Conservation (phyloP, 805 yeast genomes). For the Candida ascalaphidarum region DNA sequence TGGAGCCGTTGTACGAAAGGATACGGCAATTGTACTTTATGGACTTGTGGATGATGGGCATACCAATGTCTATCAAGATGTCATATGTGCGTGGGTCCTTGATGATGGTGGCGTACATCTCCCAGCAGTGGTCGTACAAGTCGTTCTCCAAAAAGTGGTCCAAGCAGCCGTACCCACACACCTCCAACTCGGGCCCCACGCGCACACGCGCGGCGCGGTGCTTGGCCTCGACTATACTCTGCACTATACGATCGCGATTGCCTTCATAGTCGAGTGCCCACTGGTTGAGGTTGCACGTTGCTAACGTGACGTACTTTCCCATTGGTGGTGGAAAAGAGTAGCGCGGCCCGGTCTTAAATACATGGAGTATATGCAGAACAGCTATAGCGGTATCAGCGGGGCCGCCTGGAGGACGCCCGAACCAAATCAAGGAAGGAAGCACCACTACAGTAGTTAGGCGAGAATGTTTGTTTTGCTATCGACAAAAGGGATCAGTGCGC, state of each 20-base stretch:
- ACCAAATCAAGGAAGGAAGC: too few relatives aligned
- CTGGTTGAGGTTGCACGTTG: slow-evolving; percentile 93
- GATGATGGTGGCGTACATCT: slow-evolving; percentile 76
- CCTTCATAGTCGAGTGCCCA: slow-evolving; percentile 99
- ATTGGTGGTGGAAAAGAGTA: slow-evolving; percentile 22
- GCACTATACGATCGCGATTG: slow-evolving; percentile 82
- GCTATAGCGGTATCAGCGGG: too few relatives aligned
- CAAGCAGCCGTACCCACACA: slow-evolving; percentile 89
- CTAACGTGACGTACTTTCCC: slow-evolving; percentile 84
- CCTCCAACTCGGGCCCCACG: slow-evolving; percentile 95
- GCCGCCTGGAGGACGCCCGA: too few relatives aligned
- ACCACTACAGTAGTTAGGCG: too few relatives aligned
- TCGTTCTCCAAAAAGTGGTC: slow-evolving; percentile 94
- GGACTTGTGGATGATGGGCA: slow-evolving; percentile 85
- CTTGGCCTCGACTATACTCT: slow-evolving; percentile 75
- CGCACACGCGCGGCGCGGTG: slow-evolving; percentile 66
- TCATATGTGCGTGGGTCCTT: slow-evolving; percentile 60
- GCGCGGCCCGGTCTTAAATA: too few relatives aligned
- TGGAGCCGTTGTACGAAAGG: slow-evolving; percentile 68
- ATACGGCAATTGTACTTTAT: slow-evolving; percentile 90
- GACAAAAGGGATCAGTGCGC: too few relatives aligned
- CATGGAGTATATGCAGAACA: too few relatives aligned
- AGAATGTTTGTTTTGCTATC: too few relatives aligned
- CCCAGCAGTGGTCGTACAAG: slow-evolving; percentile 87
- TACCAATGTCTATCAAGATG: slow-evolving; percentile 82